Conservation (phyloP, 169 alveolate species). For the Miamiensis avidus region DNA sequence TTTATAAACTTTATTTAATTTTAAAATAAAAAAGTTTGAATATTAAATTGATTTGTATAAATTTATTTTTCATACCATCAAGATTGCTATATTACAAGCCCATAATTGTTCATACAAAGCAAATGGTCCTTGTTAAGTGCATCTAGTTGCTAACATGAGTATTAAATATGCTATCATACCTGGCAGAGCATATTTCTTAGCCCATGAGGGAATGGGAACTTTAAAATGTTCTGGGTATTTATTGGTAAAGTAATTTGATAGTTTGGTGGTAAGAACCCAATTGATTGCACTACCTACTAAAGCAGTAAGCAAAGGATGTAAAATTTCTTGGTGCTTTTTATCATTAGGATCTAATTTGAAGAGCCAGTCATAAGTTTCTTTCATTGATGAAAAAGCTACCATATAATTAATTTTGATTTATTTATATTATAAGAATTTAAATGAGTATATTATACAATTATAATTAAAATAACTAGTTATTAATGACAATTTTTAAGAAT, state of each 20-base stretch:
- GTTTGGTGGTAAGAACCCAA: neutral
- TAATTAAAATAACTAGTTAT: too few relatives aligned
- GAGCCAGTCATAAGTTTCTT: neutral
- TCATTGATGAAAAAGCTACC: neutral
- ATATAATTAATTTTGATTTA: too few relatives aligned
- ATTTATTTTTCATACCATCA: slow-evolving; percentile 14
- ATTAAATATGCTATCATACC: neutral
- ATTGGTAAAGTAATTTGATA: neutral
- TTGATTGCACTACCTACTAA: neutral
- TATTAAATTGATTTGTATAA: too few relatives aligned
- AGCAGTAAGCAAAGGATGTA: neutral
- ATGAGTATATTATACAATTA: too few relatives aligned
- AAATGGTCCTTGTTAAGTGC: slow-evolving; percentile 15
- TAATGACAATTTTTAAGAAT: too few relatives aligned
- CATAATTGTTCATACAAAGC: slow-evolving; percentile 50
- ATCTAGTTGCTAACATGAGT: slow-evolving; percentile 7
- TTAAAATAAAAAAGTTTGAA: too few relatives aligned
- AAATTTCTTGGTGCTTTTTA: neutral
- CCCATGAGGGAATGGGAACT: neutral
- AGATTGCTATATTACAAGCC: slow-evolving; percentile 52
- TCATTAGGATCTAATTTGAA: neutral
- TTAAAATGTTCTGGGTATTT: slow-evolving; percentile 8
- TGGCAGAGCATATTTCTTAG: slow-evolving; percentile 14
- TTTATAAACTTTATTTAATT: neutral
- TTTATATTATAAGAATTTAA: too few relatives aligned